Evolutionary conservation across 2,329 filamentous ascomycete genomes (phyloP).

Genomic region (Microdochium trichocladiopsis): DNA sequence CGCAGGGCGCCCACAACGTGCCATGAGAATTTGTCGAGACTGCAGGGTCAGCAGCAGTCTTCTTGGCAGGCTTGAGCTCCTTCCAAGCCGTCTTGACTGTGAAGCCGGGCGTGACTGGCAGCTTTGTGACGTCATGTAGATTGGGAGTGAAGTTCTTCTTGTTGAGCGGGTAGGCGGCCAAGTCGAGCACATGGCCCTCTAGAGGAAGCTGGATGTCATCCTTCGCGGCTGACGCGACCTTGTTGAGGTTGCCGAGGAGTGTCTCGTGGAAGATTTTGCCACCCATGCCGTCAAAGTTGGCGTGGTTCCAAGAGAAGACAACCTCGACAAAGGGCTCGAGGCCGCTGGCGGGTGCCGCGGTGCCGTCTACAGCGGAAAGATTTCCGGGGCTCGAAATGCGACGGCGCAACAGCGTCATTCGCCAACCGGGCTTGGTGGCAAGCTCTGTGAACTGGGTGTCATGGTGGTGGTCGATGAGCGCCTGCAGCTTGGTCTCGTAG

Average conservation of each 20-base stretch:
- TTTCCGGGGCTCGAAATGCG: neutral
- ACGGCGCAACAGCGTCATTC: neutral
- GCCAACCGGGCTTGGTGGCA: neutral
- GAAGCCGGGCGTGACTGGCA: constrained; percentile 5
- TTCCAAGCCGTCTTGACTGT: constrained; percentile 4
- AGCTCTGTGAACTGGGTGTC: constrained; percentile 3
- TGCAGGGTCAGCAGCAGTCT: neutral
- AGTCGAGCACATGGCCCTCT: constrained; percentile 5
- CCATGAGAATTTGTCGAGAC: neutral
- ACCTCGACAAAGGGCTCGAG: constrained; percentile 5
- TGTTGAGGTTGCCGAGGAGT: constrained; percentile 6
- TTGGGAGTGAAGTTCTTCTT: constrained; percentile 4
- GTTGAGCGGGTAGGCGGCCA: constrained; percentile 1
- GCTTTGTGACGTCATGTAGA: constrained; percentile 6
- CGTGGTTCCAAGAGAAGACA: constrained; percentile 8
- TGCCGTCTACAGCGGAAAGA: neutral
- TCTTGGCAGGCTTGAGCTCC: constrained; percentile 3
- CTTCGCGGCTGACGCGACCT: neutral
- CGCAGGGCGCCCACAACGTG: constrained; percentile 7
- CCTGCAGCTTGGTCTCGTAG: constrained; percentile 4
- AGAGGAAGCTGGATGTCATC: neutral
- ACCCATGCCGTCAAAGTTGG: constrained; percentile 7
- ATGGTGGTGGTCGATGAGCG: constrained; percentile 2
- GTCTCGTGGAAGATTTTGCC: constrained; percentile 9
- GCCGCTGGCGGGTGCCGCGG: neutral